Conservation (phyloP, 164 flowering plant species). For the Warburgia ugandensis region DNA sequence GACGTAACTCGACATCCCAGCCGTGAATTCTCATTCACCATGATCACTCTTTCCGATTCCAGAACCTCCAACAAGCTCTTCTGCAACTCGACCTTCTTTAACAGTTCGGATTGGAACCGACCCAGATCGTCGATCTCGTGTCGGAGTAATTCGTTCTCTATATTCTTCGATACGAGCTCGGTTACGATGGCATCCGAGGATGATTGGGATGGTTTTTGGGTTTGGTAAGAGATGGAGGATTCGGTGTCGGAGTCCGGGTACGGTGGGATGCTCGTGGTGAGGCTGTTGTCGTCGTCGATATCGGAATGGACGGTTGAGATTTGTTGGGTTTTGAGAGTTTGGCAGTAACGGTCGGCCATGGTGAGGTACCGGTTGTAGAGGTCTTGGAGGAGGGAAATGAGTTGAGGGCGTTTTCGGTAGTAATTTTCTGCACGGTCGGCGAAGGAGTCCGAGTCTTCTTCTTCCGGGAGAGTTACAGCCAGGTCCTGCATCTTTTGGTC, state of each 20-base stretch:
- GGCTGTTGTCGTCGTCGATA: slow-evolving; percentile 1
- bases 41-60: slow-evolving; percentile 66
- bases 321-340: slow-evolving; percentile 23
- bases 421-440: slow-evolving; percentile 74
- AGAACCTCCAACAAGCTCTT: slow-evolving; percentile 60
- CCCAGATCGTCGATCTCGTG: slow-evolving; percentile 27
- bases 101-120: slow-evolving; percentile 20
- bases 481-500: slow-evolving; percentile 46
- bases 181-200: slow-evolving; percentile 25
- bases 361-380: slow-evolving; percentile 53
- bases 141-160: slow-evolving; percentile 35
- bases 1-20: slow-evolving; percentile 33
- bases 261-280: neutral
- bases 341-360: slow-evolving; percentile 58
- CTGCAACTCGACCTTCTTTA: slow-evolving; percentile 56
- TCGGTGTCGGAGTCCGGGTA: slow-evolving; percentile 27
- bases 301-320: slow-evolving; percentile 16
- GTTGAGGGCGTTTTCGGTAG: slow-evolving; percentile 68
- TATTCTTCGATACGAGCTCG: slow-evolving; percentile 40
- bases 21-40: slow-evolving; percentile 53
- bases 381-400: slow-evolving; percentile 56
- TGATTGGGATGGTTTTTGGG: neutral
- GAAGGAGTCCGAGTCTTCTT: slow-evolving; percentile 36
- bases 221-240: neutral
- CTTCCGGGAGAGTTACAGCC: slow-evolving; percentile 17